These are phyloP conservation scores for Cladosporium phlei DNA, from an alignment of 2,329 filamentous ascomycete genomes.

Conservation along the genomic window DNA sequence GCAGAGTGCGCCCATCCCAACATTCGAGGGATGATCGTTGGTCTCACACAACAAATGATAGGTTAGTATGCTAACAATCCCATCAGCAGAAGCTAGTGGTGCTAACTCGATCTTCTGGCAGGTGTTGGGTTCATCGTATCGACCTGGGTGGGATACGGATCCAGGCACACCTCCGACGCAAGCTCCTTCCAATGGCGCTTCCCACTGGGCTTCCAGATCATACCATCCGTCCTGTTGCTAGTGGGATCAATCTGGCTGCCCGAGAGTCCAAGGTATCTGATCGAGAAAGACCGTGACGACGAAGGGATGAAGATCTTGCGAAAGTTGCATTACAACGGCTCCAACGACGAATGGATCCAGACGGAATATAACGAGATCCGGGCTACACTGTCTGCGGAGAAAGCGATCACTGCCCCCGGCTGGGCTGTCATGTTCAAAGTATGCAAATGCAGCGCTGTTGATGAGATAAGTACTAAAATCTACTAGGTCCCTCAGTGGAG, in stretches of 20 bases:
- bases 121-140: constrained; percentile 54
- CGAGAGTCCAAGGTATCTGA: constrained; percentile 23
- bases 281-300: constrained; percentile 25
- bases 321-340: constrained; percentile 52
- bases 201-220: constrained; percentile 44
- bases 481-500: constrained; percentile 57
- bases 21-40: constrained; percentile 55
- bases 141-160: constrained; percentile 49
- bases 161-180: constrained; percentile 34
- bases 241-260: constrained; percentile 37
- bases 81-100: no score
- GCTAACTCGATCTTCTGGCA: no score
- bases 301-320: constrained; percentile 26
- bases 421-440: constrained; percentile 56
- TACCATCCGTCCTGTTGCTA: constrained; percentile 42
- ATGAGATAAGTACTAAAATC: no score
- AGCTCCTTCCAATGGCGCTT: constrained; percentile 35
- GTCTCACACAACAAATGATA: constrained; percentile 54
- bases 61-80: no score
- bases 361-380: constrained; percentile 58
- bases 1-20: constrained; percentile 57
- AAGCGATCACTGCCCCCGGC: constrained; percentile 48
- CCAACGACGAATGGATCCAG: constrained; percentile 52
- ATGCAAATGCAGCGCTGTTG: no score
- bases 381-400: constrained; percentile 57